phyloP scores from a whole-genome alignment of 108 stramenopile genomes.

The Skeletonema menzelii region DNA sequence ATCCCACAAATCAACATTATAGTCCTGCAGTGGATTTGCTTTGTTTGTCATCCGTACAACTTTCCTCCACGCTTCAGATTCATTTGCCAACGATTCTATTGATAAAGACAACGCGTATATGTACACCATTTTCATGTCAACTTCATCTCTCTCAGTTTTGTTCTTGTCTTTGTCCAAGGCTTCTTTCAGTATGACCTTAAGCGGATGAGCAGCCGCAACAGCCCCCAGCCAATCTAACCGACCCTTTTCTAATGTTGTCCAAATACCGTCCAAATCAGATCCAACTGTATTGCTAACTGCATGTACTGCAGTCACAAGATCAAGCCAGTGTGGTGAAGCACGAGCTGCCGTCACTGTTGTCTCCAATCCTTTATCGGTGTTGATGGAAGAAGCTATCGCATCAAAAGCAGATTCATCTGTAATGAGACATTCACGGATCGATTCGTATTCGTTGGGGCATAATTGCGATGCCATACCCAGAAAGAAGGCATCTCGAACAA shows the following conservation, averaged over 20 bases:
- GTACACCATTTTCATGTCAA: constrained; percentile 72
- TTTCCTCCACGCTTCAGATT: constrained; percentile 42
- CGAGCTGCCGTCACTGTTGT: constrained; percentile 48
- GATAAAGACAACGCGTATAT: constrained; percentile 58
- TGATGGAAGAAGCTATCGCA: constrained; percentile 29
- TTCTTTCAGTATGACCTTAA: constrained; percentile 55
- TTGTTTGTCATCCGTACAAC: constrained; percentile 52
- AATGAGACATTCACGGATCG: constrained; percentile 31
- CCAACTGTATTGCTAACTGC: constrained; percentile 35
- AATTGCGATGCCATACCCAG: constrained; percentile 73
- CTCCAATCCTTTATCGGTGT: constrained; percentile 42
- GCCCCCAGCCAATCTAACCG: constrained; percentile 57
- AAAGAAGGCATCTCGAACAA: constrained; percentile 61
- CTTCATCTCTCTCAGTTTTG: constrained; percentile 52
- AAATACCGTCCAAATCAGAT: constrained; percentile 56
- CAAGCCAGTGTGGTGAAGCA: constrained; percentile 39
- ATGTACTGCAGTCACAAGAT: constrained; percentile 39
- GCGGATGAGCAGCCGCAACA: constrained; percentile 49
- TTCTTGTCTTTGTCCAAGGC: constrained; percentile 48
- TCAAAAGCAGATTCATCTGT: constrained; percentile 38
- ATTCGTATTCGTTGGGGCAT: constrained; percentile 71
- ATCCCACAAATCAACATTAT: constrained; percentile 60
- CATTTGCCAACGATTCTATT: constrained; percentile 29
- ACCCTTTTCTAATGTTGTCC: constrained; percentile 57
- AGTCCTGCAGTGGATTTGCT: constrained; percentile 51